phyloP scores from a whole-genome alignment of 306 rosid genomes.

The Cicer yamashitae region DNA sequence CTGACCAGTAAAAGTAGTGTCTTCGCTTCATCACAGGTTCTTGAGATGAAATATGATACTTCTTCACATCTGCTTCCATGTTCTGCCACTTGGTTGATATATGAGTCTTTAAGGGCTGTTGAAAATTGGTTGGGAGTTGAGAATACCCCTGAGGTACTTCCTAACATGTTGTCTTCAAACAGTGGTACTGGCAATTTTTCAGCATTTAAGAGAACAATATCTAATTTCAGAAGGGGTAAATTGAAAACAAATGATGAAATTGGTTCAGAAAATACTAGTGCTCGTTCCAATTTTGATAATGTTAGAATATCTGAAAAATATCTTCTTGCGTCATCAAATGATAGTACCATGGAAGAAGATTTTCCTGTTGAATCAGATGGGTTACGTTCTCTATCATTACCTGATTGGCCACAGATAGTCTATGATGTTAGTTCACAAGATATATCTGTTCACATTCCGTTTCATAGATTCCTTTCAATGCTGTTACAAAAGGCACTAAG shows the following conservation, averaged over 20 bases:
- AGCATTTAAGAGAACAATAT: conserved; percentile 63
- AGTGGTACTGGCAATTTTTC: conserved; percentile 66
- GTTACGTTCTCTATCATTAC: conserved; percentile 60
- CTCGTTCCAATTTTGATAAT: conserved; percentile 44
- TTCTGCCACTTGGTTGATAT: conserved; percentile 70
- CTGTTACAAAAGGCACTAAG: conserved; percentile 75
- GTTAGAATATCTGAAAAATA: conserved; percentile 22
- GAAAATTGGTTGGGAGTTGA: conserved; percentile 80
- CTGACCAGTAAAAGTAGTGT: conserved; percentile 53
- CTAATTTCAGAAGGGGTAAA: conserved; percentile 68
- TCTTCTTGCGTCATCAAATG: conserved; percentile 35
- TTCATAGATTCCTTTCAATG: conserved; percentile 89
- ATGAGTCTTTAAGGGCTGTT: conserved; percentile 85
- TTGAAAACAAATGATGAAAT: conserved; percentile 52
- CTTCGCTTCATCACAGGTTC: conserved; percentile 49
- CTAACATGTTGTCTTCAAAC: conserved; percentile 50
- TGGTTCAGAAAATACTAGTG: conserved; percentile 48
- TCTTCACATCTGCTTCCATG: conserved; percentile 57
- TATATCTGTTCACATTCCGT: conserved; percentile 83
- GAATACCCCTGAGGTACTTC: conserved; percentile 54
- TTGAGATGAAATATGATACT: conserved; percentile 53
- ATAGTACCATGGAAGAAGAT: conserved; percentile 68
- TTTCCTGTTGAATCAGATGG: conserved; percentile 60
- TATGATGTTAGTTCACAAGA: conserved; percentile 90
- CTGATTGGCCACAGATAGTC: conserved; percentile 87